A percentile compares a stretch with the other conserved stretches of the same genome.
These are phyloP conservation scores for Panicum virgatum DNA, from an alignment of 202 grass and related monocot genomes.

Conservation along the genomic window DNA sequence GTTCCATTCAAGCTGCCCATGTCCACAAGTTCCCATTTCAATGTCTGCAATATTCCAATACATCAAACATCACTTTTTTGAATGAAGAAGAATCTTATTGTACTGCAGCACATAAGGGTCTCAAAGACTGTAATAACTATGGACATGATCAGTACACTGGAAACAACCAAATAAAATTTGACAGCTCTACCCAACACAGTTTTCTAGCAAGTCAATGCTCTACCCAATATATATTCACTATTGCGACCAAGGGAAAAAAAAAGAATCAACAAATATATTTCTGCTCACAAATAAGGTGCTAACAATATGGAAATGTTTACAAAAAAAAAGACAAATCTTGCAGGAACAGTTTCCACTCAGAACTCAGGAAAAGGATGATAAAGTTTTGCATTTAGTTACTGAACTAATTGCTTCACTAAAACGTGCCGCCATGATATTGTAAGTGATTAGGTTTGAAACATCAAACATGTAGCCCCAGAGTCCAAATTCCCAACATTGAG, in stretches of 20 bases:
- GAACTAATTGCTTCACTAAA: not conserved
- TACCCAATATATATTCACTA: conserved; percentile 15
- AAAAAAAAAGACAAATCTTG: not conserved
- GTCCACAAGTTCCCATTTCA: conserved; percentile 85
- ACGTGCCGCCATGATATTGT: not conserved
- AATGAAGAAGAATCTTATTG: not conserved
- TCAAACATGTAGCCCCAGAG: not conserved
- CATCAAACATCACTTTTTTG: conserved; percentile 12
- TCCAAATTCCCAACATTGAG: not conserved
- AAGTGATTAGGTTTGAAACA: conserved; percentile 20
- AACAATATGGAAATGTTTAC: conserved; percentile 8
- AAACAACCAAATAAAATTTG: not conserved
- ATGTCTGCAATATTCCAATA: conserved; percentile 60
- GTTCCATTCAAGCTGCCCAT: conserved; percentile 94
- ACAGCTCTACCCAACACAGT: not conserved
- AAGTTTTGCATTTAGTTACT: not conserved
- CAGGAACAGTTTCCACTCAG: conserved; percentile 6
- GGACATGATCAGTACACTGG: not conserved
- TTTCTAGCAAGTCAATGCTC: not conserved
- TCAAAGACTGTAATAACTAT: conserved; percentile 2
- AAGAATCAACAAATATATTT: not conserved
- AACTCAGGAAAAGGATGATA: not conserved
- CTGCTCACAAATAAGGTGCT: not conserved
- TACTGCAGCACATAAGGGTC: conserved; percentile 4
- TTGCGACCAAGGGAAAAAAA: conserved; percentile 18